Evolutionary conservation across 1,139 yeast species (phyloP).

Genomic region (Candida tetrigidarum): DNA sequence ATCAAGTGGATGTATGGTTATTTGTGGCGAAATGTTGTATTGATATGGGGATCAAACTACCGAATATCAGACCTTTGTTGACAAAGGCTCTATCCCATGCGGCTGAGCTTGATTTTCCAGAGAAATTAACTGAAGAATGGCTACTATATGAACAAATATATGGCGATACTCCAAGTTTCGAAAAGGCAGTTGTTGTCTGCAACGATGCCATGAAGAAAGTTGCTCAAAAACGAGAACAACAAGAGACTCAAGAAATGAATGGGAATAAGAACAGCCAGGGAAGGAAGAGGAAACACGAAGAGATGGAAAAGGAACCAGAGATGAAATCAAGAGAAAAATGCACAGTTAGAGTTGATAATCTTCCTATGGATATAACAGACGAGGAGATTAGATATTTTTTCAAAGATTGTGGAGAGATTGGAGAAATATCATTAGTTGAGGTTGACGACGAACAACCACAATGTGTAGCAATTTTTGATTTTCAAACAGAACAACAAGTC

Average conservation of each 20-base stretch:
- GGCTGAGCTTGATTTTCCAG: slow-evolving; percentile 52
- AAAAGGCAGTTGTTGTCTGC: slow-evolving; percentile 22
- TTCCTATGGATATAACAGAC: slow-evolving; percentile 37
- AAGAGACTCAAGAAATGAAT: neutral
- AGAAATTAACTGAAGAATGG: slow-evolving; percentile 52
- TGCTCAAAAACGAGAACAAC: neutral
- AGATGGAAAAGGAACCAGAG: slow-evolving; percentile 9
- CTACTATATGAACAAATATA: slow-evolving; percentile 38
- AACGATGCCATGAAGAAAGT: slow-evolving; percentile 8
- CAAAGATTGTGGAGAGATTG: slow-evolving; percentile 59
- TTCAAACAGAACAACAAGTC: slow-evolving; percentile 51
- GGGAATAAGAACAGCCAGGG: neutral
- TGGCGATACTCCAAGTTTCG: slow-evolving; percentile 33
- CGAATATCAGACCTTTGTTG: slow-evolving; percentile 29
- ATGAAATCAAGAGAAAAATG: slow-evolving; percentile 60
- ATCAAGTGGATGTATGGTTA: slow-evolving; percentile 54
- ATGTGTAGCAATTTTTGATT: slow-evolving; percentile 57
- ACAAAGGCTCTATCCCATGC: slow-evolving; percentile 33
- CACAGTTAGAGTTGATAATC: slow-evolving; percentile 50
- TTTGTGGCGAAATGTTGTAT: slow-evolving; percentile 25
- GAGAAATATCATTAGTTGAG: slow-evolving; percentile 35
- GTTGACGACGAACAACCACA: slow-evolving; percentile 18
- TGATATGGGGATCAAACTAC: slow-evolving; percentile 35
- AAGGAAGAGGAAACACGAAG: slow-evolving; percentile 12
- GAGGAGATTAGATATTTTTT: slow-evolving; percentile 47